Evolutionary conservation across 1,284 basidiomycete species (phyloP), one percentile per base, ranked within the genome.

Genomic region (Marasmius sp.): DNA sequence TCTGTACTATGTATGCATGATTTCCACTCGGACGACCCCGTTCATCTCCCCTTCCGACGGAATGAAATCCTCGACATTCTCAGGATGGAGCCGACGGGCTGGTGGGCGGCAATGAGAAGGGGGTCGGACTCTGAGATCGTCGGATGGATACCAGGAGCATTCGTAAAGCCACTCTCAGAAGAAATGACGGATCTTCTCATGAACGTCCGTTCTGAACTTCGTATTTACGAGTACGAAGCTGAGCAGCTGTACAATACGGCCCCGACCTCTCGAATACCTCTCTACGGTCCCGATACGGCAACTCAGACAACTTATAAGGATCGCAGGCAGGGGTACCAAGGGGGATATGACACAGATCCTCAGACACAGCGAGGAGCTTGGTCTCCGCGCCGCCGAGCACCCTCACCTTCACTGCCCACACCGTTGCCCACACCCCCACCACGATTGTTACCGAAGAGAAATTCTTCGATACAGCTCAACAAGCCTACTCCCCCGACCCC

Each of bases 31-130:
- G 75, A 79, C 18, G 91, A 91, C 65, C 73, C 78, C 11, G 82
- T 81, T 67, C 85, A 88, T 62, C 79, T 92, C 16, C 75, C 82
- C 1, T 91, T 92, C 71, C 72, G 72, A 43, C 83, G 83, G 74
- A 83, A 85, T 64, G 90, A 92, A 65, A 81, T 91, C 11, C 74
- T 92, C 36, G 81, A 84, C 36, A 77, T 92, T 55, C 78, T 92
- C 47, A 85, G 85, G 72, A 79, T 81, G 70, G 88, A 91, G 71
- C 78, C 81, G n/a, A 83, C 85, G 4, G 90, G 91, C 7, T 92
- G 90, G 90, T 92, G 89, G 88, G 89, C 88, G 34, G 91, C 90
- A 36, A 81, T 88, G 71, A 79, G 83, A n/a, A 75, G 74, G 9
- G 80, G 81, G 48, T 79, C 77, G 10, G 75, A 80, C 11, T 18